Base-by-base conservation (phyloP, 2,329 filamentous ascomycete genomes). In the Penicillium paneum region DNA sequence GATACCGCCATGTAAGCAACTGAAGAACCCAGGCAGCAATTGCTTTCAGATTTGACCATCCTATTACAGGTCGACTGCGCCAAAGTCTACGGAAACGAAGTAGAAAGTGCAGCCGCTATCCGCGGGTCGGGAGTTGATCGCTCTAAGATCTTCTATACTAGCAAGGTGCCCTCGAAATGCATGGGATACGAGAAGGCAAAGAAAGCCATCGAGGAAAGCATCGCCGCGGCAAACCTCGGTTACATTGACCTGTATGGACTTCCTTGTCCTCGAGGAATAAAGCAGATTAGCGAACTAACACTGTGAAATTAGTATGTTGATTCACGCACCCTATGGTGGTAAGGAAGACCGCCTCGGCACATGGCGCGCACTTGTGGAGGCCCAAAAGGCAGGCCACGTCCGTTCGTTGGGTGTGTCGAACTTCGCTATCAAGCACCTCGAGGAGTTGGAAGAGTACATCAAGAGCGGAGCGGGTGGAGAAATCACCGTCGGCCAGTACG, bases 401-500 rank as follows among this genome's bases (percentile, higher is more conserved):
- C 69, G 71, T 26, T 75, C 72, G 4, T 67, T 76, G 47, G 73
- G 74, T 13, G 71, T 76, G 10, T 75, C 73, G 21, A 76, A 76
- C 60, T 76, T 68, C 49, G 66, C 66, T 12, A 65, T 76, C n/a
- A 66, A 70, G 55, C 72, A 76, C 35, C 68, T 76, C 2, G 65
- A 76, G 17, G 73, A 76, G 54, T 56, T 75, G 36, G 72, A 76
- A 50, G 67, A 64, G 46, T 75, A 76, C 54, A 76, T 72, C 54
- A 67, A 70, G 57, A 63, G 62, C 28, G 68, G 69, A 10, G 67
- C 61, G 41, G 83, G 81, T 4, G 90, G 90, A 24, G 77, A 90
- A 38, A 81, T 96, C 66, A 88, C 86, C 57, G 88, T 96, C 35
- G 91, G 90, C 38, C 92, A 96, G 74, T 91, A 88, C 74, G 92